Conservation (phyloP, 352 stramenopile species). For the Paralagenidium karlingii region DNA sequence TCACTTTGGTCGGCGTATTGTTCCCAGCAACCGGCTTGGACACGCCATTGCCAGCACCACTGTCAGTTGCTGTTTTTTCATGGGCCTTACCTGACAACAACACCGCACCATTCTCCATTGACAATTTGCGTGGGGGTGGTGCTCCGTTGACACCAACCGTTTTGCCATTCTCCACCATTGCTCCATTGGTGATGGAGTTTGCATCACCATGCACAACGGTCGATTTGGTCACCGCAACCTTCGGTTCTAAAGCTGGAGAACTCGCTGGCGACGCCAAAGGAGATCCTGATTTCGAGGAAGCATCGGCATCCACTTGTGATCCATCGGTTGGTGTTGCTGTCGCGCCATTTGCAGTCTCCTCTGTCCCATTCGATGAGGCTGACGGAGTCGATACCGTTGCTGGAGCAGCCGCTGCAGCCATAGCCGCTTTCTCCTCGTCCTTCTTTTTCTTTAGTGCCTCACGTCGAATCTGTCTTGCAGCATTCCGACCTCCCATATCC, state of each 20-base stretch:
- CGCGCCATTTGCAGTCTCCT: not conserved
- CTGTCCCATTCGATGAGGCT: not conserved
- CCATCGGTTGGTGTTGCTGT: not conserved
- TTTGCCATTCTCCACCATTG: too few species aligned
- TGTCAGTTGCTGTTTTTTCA: not conserved
- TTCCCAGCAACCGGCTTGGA: not conserved
- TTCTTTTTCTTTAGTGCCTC: constrained; percentile 83
- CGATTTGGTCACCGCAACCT: too few species aligned
- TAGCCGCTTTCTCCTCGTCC: constrained; percentile 61
- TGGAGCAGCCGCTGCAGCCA: constrained; percentile 16
- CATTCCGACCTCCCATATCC: constrained; percentile 59
- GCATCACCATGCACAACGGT: too few species aligned
- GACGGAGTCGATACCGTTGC: constrained; percentile 8
- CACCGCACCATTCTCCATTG: too few species aligned
- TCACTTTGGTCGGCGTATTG: not conserved
- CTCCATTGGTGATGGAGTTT: too few species aligned
- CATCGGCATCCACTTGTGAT: not conserved
- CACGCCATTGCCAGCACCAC: not conserved
- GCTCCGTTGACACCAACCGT: too few species aligned
- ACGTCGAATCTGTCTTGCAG: constrained; percentile 40
- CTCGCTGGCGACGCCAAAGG: too few species aligned
- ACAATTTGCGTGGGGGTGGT: too few species aligned
- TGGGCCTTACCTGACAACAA: not conserved
- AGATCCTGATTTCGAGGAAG: not conserved
- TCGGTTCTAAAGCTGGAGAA: too few species aligned